A percentile compares a stretch with the other conserved stretches of the same genome.
Conservation (phyloP, 2,329 filamentous ascomycete species). For the Fusarium caatingaense region DNA sequence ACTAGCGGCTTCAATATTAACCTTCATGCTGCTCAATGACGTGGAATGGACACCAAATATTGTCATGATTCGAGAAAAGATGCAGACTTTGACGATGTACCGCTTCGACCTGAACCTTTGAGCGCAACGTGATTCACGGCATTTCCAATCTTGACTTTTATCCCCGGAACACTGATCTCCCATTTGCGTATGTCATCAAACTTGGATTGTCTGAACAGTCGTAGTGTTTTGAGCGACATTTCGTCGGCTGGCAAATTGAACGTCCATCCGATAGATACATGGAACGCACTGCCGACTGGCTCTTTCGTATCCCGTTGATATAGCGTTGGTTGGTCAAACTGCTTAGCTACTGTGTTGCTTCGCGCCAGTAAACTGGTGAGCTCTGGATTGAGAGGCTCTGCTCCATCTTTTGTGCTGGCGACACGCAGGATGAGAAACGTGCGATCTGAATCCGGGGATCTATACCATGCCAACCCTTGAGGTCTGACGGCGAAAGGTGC, state of each 20-base stretch:
- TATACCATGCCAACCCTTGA: slow-evolving; percentile 60
- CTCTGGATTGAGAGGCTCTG: slow-evolving; percentile 59
- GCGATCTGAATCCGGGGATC: slow-evolving; percentile 69
- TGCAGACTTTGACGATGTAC: background rate
- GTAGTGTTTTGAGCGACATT: slow-evolving; percentile 43
- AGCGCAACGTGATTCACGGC: slow-evolving; percentile 65
- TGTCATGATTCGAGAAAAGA: slow-evolving; percentile 33
- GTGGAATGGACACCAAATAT: background rate
- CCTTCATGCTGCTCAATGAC: background rate
- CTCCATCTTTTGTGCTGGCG: slow-evolving; percentile 34
- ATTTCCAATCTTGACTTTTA: slow-evolving; percentile 84
- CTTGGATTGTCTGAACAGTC: slow-evolving; percentile 40
- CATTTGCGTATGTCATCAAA: slow-evolving; percentile 54
- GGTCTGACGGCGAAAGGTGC: slow-evolving; percentile 55
- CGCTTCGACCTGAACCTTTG: slow-evolving; percentile 9
- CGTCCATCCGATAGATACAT: slow-evolving; percentile 91
- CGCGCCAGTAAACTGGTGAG: slow-evolving; percentile 71
- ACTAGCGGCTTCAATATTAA: too few species aligned
- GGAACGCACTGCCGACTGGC: slow-evolving; percentile 67
- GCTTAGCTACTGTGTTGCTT: slow-evolving; percentile 80
- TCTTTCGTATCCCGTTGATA: slow-evolving; percentile 62
- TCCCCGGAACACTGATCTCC: slow-evolving; percentile 64
- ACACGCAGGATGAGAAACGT: slow-evolving; percentile 87
- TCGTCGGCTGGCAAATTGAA: slow-evolving; percentile 65
- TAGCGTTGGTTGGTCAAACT: slow-evolving; percentile 75